These are phyloP conservation scores for Fusarium oligoseptatum DNA, from an alignment of 2,329 filamentous ascomycete genomes.

Conservation along the genomic window DNA sequence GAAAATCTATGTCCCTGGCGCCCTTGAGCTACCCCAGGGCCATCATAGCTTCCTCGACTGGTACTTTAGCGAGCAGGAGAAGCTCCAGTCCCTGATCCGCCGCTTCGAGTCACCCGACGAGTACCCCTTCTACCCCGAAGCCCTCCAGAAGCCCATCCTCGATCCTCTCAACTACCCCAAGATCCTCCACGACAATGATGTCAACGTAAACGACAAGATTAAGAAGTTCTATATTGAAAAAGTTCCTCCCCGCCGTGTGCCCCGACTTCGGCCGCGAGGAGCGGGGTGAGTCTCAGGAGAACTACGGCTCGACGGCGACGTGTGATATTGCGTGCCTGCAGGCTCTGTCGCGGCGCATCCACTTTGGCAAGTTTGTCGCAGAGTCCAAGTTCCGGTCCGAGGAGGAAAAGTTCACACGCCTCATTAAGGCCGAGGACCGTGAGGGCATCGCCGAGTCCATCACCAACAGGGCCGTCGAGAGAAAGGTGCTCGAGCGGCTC, in stretches of 20 bases:
- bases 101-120: constrained; percentile 97
- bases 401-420: constrained; percentile 79
- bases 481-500: constrained; percentile 89
- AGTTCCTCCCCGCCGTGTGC: constrained; percentile 88
- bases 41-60: constrained; percentile 91
- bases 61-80: constrained; percentile 91
- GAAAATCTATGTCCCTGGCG: constrained; percentile 86
- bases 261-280: constrained; percentile 82
- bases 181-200: constrained; percentile 88
- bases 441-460: constrained; percentile 89
- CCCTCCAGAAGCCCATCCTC: constrained; percentile 84
- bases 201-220: constrained; percentile 91
- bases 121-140: constrained; percentile 94
- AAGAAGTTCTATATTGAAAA: constrained; percentile 84
- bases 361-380: constrained; percentile 98
- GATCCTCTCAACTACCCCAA: constrained; percentile 87
- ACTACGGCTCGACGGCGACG: constrained; percentile 93
- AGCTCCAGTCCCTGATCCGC: constrained; percentile 90
- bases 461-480: constrained; percentile 89
- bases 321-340: constrained; percentile 93
- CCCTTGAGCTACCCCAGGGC: constrained; percentile 81
- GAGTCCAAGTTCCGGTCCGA: constrained; percentile 94
- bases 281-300: constrained; percentile 87
- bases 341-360: constrained; percentile 88
- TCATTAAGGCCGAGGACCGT: constrained; percentile 86